Base-by-base conservation (phyloP, 306 rosid genomes). In the Ziziphus jujuba region DNA sequence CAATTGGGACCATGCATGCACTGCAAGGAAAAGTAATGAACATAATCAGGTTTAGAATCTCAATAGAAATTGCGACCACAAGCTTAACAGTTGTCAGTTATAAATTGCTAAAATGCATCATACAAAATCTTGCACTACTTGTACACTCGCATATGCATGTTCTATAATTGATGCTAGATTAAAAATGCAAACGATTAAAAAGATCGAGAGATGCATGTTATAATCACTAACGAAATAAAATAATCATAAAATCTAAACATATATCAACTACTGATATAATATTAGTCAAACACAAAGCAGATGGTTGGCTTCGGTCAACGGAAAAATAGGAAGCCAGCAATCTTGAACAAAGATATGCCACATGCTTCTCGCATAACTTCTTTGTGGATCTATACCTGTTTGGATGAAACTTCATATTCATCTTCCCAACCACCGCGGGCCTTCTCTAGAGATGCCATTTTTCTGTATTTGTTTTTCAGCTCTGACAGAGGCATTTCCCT, bases 1-100 rank as follows among this genome's bases (percentile, higher is more conserved):
- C 99, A 95, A 2, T 95, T 95, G 74, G 95, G 97, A 76, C 99
- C 99, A 59, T 90, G 99, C 99, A 95, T 95, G 79, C 99, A 95
- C 99, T 95, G 85, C 82, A 75, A 75, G 35, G 3, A 78, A 69
- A 70, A 72, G 69, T 51, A 14, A 44, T 19, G 48, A 31, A 23
- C 43, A 69, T 23, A 62, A 47, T 15, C 23, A 47, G 35, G 52
- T 19, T 66, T 40, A 6, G 45, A 40, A 40, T 40, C 45, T 40
- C 13, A 38, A 38, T 5, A 38, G 44, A 38, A 10, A 40, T 40
- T 7, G 12, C 45, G 12, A 40, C 4, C 45, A 9, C 45, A 7
- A 40, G 45, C 45, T 40, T 40, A 40, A 40, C 12, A 8, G 9
- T 40, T 40, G 45, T 40, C 45, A 40, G 3, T 28, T 40, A 40